Evolutionary conservation across 2,329 filamentous ascomycete genomes (phyloP).

Genomic region (Ceratocystis ficicola): DNA sequence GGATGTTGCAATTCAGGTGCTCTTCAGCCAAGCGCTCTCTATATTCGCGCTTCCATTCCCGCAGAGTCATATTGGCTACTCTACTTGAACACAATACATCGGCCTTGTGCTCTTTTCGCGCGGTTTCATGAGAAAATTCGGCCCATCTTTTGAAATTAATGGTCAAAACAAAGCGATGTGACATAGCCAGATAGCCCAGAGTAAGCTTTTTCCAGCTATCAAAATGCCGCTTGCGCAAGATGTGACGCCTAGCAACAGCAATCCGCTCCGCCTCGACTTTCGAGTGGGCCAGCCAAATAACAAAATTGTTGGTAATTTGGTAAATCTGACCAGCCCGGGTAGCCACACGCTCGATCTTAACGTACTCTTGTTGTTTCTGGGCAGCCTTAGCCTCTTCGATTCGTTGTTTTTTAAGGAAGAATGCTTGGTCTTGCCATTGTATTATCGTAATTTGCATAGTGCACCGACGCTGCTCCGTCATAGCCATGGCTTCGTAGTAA

Average conservation of each 20-base stretch:
- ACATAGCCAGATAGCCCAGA: constrained; percentile 17
- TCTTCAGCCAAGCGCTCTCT: constrained; percentile 17
- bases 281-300: constrained; percentile 51
- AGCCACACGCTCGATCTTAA: constrained; percentile 31
- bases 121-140: constrained; percentile 9
- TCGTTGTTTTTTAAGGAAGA: constrained; percentile 11
- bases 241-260: constrained; percentile 54
- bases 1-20: constrained; percentile 18
- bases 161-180: constrained; percentile 14
- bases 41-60: constrained; percentile 20
- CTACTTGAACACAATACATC: constrained; percentile 19
- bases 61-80: constrained; percentile 18
- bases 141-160: constrained; percentile 23
- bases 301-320: constrained; percentile 39
- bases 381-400: constrained; percentile 18
- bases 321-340: constrained; percentile 52
- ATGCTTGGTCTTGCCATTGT: constrained; percentile 19
- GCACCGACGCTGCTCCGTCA: constrained; percentile 17
- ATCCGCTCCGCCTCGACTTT: constrained; percentile 54
- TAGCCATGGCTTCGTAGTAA: constrained; percentile 20
- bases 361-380: constrained; percentile 17
- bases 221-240: constrained; percentile 44
- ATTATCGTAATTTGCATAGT: constrained; percentile 18
- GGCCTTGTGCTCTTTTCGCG: constrained; percentile 17
- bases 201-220: constrained; percentile 24